A percentile compares a stretch with the other conserved stretches of the same genome.
These are phyloP conservation scores for Nelumbo lutea DNA, from an alignment of 164 flowering plant genomes.

Conservation along the genomic window DNA sequence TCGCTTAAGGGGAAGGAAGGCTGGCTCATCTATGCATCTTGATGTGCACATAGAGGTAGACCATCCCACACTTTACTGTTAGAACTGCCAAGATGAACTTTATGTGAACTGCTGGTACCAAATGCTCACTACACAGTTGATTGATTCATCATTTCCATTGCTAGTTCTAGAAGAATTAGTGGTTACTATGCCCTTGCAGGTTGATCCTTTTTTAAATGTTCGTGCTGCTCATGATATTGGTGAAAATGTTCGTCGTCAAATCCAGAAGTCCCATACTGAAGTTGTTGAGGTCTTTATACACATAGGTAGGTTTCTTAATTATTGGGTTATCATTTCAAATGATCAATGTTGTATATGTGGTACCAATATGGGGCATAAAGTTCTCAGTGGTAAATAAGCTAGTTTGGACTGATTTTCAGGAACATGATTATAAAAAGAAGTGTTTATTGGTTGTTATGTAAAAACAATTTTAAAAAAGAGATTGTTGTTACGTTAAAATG, in stretches of 20 bases:
- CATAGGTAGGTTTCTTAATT: slow-evolving; percentile 50
- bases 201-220: slow-evolving; percentile 89
- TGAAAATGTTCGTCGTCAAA: slow-evolving; percentile 66
- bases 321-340: background rate
- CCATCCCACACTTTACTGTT: background rate
- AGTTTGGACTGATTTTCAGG: background rate
- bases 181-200: slow-evolving; percentile 41
- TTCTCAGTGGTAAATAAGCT: background rate
- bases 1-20: slow-evolving; percentile 83
- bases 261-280: slow-evolving; percentile 61
- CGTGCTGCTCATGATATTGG: slow-evolving; percentile 89
- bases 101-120: background rate
- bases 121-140: background rate
- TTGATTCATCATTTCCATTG: background rate
- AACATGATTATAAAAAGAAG: too few relatives aligned
- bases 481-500: too few relatives aligned
- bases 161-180: background rate
- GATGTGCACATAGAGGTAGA: slow-evolving; percentile 89
- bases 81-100: background rate
- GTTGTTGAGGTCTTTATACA: slow-evolving; percentile 93
- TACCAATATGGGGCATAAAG: background rate
- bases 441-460: too few relatives aligned
- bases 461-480: too few relatives aligned
- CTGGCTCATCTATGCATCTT: slow-evolving; percentile 85
- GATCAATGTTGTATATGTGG: background rate